Conservation (phyloP, 345 rosid species). For the Abelmoschus esculentus region DNA sequence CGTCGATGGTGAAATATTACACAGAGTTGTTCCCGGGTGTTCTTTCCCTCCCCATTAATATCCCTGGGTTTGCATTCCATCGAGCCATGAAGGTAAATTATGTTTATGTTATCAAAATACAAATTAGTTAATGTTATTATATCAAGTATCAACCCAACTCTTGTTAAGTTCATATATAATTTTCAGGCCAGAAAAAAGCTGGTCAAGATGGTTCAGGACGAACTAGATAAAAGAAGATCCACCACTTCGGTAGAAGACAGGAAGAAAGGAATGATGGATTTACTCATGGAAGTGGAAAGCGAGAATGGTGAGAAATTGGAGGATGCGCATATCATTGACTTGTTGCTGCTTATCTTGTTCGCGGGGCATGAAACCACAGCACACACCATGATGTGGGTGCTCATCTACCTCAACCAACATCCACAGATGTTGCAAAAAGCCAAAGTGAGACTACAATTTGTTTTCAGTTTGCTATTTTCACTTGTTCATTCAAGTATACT, state of each 20-base stretch:
- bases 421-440: constrained; percentile 21
- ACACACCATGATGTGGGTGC: constrained; percentile 23
- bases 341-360: constrained; percentile 16
- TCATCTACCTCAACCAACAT: constrained; percentile 12
- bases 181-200: constrained; percentile 23
- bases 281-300: constrained; percentile 22
- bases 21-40: constrained; percentile 19
- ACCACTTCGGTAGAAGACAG: neutral
- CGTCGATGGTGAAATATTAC: constrained; percentile 1
- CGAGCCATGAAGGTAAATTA: constrained; percentile 28
- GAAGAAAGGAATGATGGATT: constrained; percentile 23
- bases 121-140: neutral
- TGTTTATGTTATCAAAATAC: neutral
- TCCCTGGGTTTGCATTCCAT: constrained; percentile 39
- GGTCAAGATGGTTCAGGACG: constrained; percentile 10
- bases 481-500: neutral
- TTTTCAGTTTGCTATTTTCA: too few relatives aligned
- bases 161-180: neutral
- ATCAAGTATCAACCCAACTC: neutral
- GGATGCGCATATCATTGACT: constrained; percentile 26
- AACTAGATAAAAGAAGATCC: constrained; percentile 20
- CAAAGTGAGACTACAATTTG: constrained; percentile 15
- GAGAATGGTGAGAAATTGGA: constrained; percentile 21
- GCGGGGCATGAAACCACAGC: constrained; percentile 32
- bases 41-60: constrained; percentile 32